These are phyloP conservation scores for Letharia lupina DNA, from an alignment of 495 filamentous ascomycete genomes.

Conservation along the genomic window DNA sequence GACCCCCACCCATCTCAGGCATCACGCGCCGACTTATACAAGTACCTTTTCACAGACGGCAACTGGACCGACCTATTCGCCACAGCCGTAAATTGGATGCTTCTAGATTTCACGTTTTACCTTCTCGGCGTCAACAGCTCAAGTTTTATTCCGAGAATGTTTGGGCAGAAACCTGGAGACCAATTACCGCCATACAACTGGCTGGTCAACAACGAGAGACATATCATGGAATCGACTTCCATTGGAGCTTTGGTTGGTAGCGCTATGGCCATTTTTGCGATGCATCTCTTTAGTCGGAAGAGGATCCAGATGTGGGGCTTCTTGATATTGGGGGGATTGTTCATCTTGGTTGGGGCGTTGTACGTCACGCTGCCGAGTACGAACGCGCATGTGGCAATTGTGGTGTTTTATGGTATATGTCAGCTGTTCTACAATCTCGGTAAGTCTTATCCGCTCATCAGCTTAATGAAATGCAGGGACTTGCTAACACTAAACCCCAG, in stretches of 20 bases:
- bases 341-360: conserved; percentile 43
- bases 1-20: conserved; percentile 40
- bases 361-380: conserved; percentile 34
- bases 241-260: conserved; percentile 42
- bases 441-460: conserved; percentile 9
- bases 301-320: conserved; percentile 43
- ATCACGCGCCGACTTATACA: conserved; percentile 36
- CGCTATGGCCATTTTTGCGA: conserved; percentile 37
- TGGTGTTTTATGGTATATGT: conserved; percentile 50
- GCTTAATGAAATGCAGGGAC: background rate
- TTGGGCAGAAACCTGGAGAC: conserved; percentile 31
- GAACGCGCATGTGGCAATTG: conserved; percentile 36
- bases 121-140: conserved; percentile 44
- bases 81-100: conserved; percentile 42
- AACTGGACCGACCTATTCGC: conserved; percentile 46
- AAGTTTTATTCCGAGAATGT: conserved; percentile 25
- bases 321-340: conserved; percentile 38
- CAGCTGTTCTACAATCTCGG: conserved; percentile 60
- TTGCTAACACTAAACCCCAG: background rate
- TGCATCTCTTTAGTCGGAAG: conserved; percentile 41
- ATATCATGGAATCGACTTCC: conserved; percentile 29
- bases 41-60: conserved; percentile 43
- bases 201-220: conserved; percentile 30
- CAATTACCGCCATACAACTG: conserved; percentile 23
- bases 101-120: conserved; percentile 51